Percentiles rank a stretch among this genome's conserved stretches.
Evolutionary conservation across 345 rosid genomes (phyloP).

Genomic region (Eucalyptus curtisii): DNA sequence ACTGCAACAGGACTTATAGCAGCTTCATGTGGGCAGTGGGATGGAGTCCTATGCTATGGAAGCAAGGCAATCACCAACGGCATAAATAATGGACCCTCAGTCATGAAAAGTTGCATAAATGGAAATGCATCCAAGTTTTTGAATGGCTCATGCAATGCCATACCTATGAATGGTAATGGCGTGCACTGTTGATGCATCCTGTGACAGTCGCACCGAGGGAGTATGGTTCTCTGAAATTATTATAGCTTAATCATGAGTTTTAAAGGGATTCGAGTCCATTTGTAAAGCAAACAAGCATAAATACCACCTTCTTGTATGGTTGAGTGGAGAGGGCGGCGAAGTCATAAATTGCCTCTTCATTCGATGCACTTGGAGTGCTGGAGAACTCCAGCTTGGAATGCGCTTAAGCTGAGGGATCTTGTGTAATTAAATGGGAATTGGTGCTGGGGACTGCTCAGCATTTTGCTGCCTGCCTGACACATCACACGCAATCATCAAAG

Average conservation of each 20-base stretch:
- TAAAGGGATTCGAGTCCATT: not conserved
- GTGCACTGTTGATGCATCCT: constrained; percentile 32
- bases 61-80: constrained; percentile 3
- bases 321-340: not conserved
- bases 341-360: not conserved
- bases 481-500: not conserved
- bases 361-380: not conserved
- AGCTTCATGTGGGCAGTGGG: constrained; percentile 65
- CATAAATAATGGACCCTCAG: constrained; percentile 5
- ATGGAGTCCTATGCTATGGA: constrained; percentile 16
- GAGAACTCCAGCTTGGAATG: not conserved
- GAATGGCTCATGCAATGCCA: constrained; percentile 33
- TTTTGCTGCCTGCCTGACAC: not conserved
- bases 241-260: not conserved
- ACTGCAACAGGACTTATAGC: constrained; percentile 58
- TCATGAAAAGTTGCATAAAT: constrained; percentile 22
- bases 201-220: not conserved
- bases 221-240: not conserved
- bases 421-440: not conserved
- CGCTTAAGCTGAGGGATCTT: not conserved
- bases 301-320: not conserved
- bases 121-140: constrained; percentile 28
- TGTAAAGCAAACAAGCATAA: not conserved
- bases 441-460: not conserved
- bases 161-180: constrained; percentile 40